Evolutionary conservation across 1,139 yeast genomes (phyloP).

Genomic region (Spathaspora jeffriesii): DNA sequence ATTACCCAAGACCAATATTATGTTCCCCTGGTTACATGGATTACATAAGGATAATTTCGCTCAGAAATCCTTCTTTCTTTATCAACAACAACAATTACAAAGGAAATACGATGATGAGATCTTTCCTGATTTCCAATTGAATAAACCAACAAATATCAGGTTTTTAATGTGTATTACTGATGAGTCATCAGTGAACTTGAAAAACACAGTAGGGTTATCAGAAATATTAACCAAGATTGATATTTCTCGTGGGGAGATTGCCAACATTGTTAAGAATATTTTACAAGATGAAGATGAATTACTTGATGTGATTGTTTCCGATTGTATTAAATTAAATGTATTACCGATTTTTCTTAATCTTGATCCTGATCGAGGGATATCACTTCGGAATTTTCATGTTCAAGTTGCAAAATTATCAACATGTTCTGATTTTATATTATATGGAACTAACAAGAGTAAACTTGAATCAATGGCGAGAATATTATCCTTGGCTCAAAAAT

Average conservation of each 20-base stretch:
- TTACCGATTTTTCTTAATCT: constrained; percentile 56
- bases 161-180: constrained; percentile 53
- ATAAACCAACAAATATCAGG: constrained; percentile 26
- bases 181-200: constrained; percentile 28
- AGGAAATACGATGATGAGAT: constrained; percentile 5
- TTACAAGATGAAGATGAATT: constrained; percentile 4
- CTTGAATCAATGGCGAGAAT: constrained; percentile 49
- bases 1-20: constrained; percentile 63
- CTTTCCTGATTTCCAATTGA: constrained; percentile 12
- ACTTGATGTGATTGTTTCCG: constrained; percentile 31
- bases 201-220: constrained; percentile 60
- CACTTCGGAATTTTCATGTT: constrained; percentile 73
- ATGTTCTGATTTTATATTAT: constrained; percentile 69
- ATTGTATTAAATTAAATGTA: constrained; percentile 43
- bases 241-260: constrained; percentile 35
- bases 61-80: constrained; percentile 43
- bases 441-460: constrained; percentile 38
- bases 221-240: constrained; percentile 59
- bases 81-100: constrained; percentile 23
- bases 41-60: constrained; percentile 53
- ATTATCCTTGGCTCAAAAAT: constrained; percentile 55
- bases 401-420: constrained; percentile 73
- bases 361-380: constrained; percentile 69
- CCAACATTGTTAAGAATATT: constrained; percentile 11
- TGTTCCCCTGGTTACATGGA: constrained; percentile 96